Percentiles rank a stretch among this genome's conserved stretches.
phyloP scores from a whole-genome alignment of 176 grass and related monocot species.

The Triticum urartu region DNA sequence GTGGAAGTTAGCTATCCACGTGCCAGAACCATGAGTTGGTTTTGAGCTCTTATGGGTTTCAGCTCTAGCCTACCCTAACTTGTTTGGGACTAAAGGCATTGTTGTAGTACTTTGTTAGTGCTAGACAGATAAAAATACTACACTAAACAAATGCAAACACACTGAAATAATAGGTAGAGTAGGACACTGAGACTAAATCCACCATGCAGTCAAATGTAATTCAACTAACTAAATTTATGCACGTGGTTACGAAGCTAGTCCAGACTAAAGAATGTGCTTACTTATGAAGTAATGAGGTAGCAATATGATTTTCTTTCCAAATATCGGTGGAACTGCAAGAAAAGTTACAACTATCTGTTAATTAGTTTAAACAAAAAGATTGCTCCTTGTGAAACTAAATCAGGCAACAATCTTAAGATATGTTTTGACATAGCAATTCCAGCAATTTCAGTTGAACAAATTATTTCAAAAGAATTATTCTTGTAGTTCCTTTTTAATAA shows the following conservation, averaged over 20 bases:
- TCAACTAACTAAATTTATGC: background rate
- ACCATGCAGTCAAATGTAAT: conserved; percentile 3
- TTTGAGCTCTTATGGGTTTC: no score
- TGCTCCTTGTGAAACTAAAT: background rate
- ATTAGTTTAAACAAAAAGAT: background rate
- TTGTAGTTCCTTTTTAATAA: background rate
- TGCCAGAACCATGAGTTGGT: no score
- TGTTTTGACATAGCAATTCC: background rate
- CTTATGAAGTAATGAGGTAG: background rate
- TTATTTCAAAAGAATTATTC: background rate
- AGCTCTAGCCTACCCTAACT: no score
- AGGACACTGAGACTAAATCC: background rate
- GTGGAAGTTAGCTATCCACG: no score
- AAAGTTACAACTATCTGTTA: background rate
- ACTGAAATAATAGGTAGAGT: background rate
- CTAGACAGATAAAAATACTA: no score
- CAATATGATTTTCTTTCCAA: background rate
- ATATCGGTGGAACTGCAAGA: background rate
- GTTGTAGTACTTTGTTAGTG: no score
- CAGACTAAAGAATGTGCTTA: conserved; percentile 2
- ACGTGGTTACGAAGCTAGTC: background rate
- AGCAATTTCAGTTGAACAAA: background rate
- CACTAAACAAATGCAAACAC: background rate
- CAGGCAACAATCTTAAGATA: background rate
- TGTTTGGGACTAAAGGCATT: no score